Base-by-base conservation (phyloP, 2,329 filamentous ascomycete genomes). In the Cephalotrichum gorgonifer region DNA sequence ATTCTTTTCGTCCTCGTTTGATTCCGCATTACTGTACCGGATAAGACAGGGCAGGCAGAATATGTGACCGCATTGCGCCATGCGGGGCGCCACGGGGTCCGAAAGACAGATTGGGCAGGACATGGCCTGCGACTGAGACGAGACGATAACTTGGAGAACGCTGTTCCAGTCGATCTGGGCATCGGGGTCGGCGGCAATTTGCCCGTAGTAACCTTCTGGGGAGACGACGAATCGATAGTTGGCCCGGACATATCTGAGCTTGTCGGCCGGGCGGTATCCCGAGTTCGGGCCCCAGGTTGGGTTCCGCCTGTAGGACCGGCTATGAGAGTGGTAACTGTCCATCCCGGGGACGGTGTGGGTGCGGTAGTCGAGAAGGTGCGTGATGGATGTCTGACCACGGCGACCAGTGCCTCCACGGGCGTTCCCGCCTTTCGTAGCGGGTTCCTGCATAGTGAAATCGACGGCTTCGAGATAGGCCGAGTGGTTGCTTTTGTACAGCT, bases 151-250 rank as follows among this genome's bases (percentile, higher is more conserved):
- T 66, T 98, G 93, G 54, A 96, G 72, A 47, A 98, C 86, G 56
- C 88, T 82, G 55, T 82, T 78, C 93, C 93, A 98, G 58, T 95
- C 87, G 48, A 98, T 69, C 58, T 93, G 86, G 44, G 90, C 76
- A 65, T 98, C 91, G 20, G 93, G 86, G 64, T 97, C 88, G 43
- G 79, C 76, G 23, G 88, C 85, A 62, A 97, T 89, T 6, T 79
- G 77, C 52, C 79, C 76, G 62, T 97, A 98, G 59, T 84, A 79
- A 51, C 81, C 84, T 50, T 80, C 76, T 3, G 93, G 91, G 52
- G 88, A 83, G 47, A 98, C 90, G 51, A 98, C 85, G 64, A 98
- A 98, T 50, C 93, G 85, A 63, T 98, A 98, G 65, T 98, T 98
- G 55, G 93, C 89, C 64, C 98, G 90, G 15, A 98, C 77, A 50